These are phyloP conservation scores for Adenanthera pavonina DNA, from an alignment of 306 rosid species.

Conservation along the genomic window DNA sequence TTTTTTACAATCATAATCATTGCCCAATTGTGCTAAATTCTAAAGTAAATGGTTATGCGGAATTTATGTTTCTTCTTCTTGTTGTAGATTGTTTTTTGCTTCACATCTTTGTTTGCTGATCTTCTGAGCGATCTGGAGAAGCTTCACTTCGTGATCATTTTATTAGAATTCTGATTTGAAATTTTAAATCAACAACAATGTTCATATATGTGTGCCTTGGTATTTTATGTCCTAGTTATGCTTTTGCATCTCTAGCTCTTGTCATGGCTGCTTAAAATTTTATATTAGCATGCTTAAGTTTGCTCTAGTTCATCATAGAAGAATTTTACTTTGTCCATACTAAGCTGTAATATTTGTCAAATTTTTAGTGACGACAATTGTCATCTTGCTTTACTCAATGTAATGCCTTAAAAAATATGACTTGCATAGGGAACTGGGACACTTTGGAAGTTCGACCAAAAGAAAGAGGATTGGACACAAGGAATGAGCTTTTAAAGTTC, in stretches of 20 bases:
- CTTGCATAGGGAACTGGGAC: conserved; percentile 81
- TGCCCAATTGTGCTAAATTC: no score
- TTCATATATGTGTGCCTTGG: conserved; percentile 16
- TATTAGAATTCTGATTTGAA: neutral
- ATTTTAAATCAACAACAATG: conserved; percentile 7
- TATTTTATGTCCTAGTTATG: conserved; percentile 22
- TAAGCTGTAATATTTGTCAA: conserved; percentile 27
- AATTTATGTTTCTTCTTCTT: no score
- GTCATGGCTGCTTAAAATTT: conserved; percentile 17
- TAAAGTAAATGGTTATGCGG: no score
- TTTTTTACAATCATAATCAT: no score
- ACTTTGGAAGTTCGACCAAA: conserved; percentile 94
- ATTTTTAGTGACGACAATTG: conserved; percentile 1
- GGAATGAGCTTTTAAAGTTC: conserved; percentile 83
- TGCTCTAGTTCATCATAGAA: conserved; percentile 4
- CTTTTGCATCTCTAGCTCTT: conserved; percentile 28
- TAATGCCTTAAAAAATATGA: conserved; percentile 21
- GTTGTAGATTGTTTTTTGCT: conserved; percentile 2
- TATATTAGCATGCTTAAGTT: conserved; percentile 5
- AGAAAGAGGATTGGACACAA: conserved; percentile 81
- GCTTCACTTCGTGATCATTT: neutral
- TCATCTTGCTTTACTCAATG: conserved; percentile 32
- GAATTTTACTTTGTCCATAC: conserved; percentile 11
- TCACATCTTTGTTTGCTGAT: neutral
- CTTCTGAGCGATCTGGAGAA: conserved; percentile 22